Conservation (phyloP, 2,329 filamentous ascomycete genomes). For the Ophiostoma sp. region DNA sequence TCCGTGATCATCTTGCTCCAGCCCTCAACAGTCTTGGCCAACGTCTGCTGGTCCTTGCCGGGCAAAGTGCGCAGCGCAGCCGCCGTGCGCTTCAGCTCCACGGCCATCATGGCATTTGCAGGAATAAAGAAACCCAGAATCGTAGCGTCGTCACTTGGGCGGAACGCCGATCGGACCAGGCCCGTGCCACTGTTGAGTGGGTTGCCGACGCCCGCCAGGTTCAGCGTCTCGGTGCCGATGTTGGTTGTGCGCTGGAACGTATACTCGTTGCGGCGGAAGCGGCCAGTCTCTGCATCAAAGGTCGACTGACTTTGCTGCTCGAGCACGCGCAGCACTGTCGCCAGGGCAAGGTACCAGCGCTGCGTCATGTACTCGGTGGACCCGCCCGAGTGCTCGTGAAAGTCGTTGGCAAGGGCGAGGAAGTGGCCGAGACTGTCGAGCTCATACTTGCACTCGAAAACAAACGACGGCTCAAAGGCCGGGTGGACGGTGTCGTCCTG, state of each 20-base stretch:
- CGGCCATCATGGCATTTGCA: constrained; percentile 91
- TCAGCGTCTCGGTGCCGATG: constrained; percentile 83
- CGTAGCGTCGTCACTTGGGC: constrained; percentile 90
- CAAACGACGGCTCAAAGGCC: constrained; percentile 71
- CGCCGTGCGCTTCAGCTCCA: constrained; percentile 73
- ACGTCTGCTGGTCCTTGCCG: constrained; percentile 30
- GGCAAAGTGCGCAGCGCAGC: constrained; percentile 55
- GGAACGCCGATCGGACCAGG: constrained; percentile 83
- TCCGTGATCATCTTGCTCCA: constrained; percentile 61
- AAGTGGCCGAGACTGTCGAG: constrained; percentile 93
- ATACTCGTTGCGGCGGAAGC: constrained; percentile 69
- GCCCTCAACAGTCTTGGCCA: constrained; percentile 51
- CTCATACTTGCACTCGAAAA: constrained; percentile 99
- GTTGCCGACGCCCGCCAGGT: constrained; percentile 78
- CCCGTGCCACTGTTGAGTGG: constrained; percentile 79
- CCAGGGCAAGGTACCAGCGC: constrained; percentile 73
- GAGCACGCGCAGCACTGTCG: constrained; percentile 67
- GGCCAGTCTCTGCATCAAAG: constrained; percentile 63
- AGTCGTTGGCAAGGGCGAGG: constrained; percentile 77
- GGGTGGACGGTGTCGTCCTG: constrained; percentile 83
- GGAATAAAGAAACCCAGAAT: constrained; percentile 94
- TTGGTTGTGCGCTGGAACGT: constrained; percentile 79
- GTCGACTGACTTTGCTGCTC: constrained; percentile 74
- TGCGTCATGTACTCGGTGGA: constrained; percentile 72
- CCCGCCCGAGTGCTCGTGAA: constrained; percentile 65